Evolutionary conservation across 306 rosid species (phyloP), one percentile per base, ranked within the genome.

Genomic region (Trichosanthes cucumerina): DNA sequence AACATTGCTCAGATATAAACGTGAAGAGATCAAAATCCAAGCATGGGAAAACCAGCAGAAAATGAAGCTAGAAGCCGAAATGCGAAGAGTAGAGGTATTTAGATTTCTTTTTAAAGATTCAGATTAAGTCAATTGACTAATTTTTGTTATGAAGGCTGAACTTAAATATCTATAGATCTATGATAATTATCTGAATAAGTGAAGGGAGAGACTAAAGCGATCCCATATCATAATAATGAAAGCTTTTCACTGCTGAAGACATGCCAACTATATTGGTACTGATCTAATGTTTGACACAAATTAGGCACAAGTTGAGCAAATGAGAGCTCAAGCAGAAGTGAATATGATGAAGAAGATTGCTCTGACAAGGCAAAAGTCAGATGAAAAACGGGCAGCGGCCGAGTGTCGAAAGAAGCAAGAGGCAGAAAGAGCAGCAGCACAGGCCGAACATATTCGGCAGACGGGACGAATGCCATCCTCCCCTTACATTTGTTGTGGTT

Each of bases 41-140:
- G 95, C 95, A 31, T 94, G 98, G 98, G 98, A 94, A 81, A 90
- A 91, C 80, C 95, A 88, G 79, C 87, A 94, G 84, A 94, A 82
- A 88, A 89, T 93, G 78, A 89, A 84, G 82, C 86, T 94, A 50
- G 97, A 92, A 82, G 95, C 97, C 0, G 96, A 92, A 80, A 83
- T 94, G 98, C 85, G 91, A 84, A 86, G 91, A 75, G 89, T 80
- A 43, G 98, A 94, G 98, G 98, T 94, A 88, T 36, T 56, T 57
- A 38, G 75, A 62, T 39, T 70, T 28, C 3, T 62, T 43, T 80
- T 80, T 13, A 46, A 0, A 76, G 33, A 8, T 41, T 66, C 58
- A 41, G 14, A 19, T 68, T 36, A 23, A 43, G 76, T 7, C 16
- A 41, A 70, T 24, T 70, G n/a, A 2, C 34, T 41, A 19, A 18